phyloP scores from a whole-genome alignment of 371 early-diverging fungal genomes.

The Entomophthora muscae region DNA sequence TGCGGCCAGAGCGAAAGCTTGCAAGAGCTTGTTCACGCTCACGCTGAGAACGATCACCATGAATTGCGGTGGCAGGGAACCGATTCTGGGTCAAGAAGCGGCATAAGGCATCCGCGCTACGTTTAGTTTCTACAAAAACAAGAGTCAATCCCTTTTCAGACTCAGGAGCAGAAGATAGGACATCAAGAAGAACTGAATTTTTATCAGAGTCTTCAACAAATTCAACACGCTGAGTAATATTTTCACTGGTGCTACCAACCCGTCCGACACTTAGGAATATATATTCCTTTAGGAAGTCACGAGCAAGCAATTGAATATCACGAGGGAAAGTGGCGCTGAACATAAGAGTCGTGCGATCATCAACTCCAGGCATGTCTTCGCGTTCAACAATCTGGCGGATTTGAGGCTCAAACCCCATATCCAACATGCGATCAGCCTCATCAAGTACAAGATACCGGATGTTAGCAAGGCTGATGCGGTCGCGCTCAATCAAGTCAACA shows the following conservation, averaged over 20 bases:
- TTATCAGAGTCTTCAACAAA: slow-evolving; percentile 75
- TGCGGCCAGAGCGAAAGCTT: slow-evolving; percentile 76
- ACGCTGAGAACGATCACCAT: slow-evolving; percentile 91
- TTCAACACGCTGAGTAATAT: slow-evolving; percentile 84
- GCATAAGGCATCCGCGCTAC: slow-evolving; percentile 89
- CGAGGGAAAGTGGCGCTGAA: slow-evolving; percentile 96
- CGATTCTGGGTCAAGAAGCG: slow-evolving; percentile 44
- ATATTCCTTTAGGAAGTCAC: slow-evolving; percentile 87
- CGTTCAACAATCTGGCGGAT: slow-evolving; percentile 90
- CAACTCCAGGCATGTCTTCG: slow-evolving; percentile 69
- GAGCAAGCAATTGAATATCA: slow-evolving; percentile 83
- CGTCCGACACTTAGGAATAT: slow-evolving; percentile 87
- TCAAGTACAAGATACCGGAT: slow-evolving; percentile 89
- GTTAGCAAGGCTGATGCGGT: slow-evolving; percentile 55
- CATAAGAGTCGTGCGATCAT: slow-evolving; percentile 87
- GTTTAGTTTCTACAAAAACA: slow-evolving; percentile 98
- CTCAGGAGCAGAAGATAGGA: slow-evolving; percentile 49
- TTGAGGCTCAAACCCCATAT: slow-evolving; percentile 99
- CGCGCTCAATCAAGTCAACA: slow-evolving; percentile 87
- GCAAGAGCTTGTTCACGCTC: slow-evolving; percentile 91
- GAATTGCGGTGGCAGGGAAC: slow-evolving; percentile 91
- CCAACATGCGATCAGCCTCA: slow-evolving; percentile 99
- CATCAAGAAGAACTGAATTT: slow-evolving; percentile 66
- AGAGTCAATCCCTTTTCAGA: slow-evolving; percentile 55
- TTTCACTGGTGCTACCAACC: slow-evolving; percentile 91